Evolutionary conservation across 768 basidiomycete genomes (phyloP).

Genomic region (Termitomyces sp.): DNA sequence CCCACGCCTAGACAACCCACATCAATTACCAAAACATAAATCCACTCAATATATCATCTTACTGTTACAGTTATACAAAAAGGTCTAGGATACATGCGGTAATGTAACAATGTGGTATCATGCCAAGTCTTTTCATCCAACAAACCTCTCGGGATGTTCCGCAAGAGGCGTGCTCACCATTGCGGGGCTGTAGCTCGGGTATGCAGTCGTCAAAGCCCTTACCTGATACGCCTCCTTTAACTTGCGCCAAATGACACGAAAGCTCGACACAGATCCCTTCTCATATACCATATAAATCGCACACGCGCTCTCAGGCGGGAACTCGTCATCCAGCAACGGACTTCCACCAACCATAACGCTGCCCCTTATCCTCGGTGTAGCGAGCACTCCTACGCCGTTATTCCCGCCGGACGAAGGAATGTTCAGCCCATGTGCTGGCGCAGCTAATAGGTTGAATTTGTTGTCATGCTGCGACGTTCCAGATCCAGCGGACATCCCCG

Average conservation of each 20-base stretch:
- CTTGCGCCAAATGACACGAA: constrained; percentile 70
- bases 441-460: constrained; percentile 8
- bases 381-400: neutral
- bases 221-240: constrained; percentile 64
- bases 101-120: neutral
- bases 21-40: neutral
- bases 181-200: constrained; percentile 32
- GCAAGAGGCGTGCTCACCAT: constrained; percentile 36
- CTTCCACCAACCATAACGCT: constrained; percentile 19
- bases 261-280: constrained; percentile 87
- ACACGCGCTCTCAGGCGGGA: constrained; percentile 41
- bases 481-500: neutral
- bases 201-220: constrained; percentile 23
- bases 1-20: neutral
- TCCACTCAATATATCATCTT: neutral
- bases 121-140: constrained; percentile 16
- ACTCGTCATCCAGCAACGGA: constrained; percentile 14
- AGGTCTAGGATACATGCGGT: neutral
- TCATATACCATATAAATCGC: constrained; percentile 79
- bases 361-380: constrained; percentile 19
- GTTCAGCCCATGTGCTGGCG: constrained; percentile 10
- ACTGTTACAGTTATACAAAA: neutral
- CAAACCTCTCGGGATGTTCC: constrained; percentile 36
- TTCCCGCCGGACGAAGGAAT: neutral
- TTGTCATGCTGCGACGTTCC: constrained; percentile 6